A percentile compares a stretch with the other conserved stretches of the same genome.
Conservation (phyloP, 805 yeast species). For the Cyberlindnera japonica region DNA sequence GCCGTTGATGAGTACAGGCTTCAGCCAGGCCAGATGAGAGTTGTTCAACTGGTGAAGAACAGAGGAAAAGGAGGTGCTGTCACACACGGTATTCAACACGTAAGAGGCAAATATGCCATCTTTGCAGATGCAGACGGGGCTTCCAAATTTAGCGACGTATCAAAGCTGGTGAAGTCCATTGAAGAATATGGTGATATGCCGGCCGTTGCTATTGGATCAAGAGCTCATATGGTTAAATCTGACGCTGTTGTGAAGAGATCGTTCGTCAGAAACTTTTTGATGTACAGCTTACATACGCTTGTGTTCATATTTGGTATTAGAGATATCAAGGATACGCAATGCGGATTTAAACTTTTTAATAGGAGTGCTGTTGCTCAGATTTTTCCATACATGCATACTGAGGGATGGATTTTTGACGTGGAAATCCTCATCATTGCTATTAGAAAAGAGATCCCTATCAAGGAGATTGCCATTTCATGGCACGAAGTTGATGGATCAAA, state of each 20-base stretch:
- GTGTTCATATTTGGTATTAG: slow-evolving; percentile 88
- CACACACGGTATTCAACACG: slow-evolving; percentile 79
- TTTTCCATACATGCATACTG: slow-evolving; percentile 91
- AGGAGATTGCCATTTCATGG: slow-evolving; percentile 90
- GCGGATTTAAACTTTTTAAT: slow-evolving; percentile 94
- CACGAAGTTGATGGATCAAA: slow-evolving; percentile 96
- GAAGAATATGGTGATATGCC: slow-evolving; percentile 32
- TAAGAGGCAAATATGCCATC: slow-evolving; percentile 67
- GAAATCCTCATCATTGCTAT: slow-evolving; percentile 82
- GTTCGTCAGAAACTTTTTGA: slow-evolving; percentile 79
- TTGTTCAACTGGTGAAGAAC: slow-evolving; percentile 65
- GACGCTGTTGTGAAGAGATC: slow-evolving; percentile 97
- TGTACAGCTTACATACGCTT: slow-evolving; percentile 87
- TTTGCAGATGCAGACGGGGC: slow-evolving; percentile 99
- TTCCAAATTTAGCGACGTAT: slow-evolving; percentile 68
- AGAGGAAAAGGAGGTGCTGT: slow-evolving; percentile 98
- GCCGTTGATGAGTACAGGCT: slow-evolving; percentile 42
- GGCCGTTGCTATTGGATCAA: slow-evolving; percentile 81
- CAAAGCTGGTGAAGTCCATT: slow-evolving; percentile 45
- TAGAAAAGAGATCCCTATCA: slow-evolving; percentile 59
- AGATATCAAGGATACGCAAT: slow-evolving; percentile 87
- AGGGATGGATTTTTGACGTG: slow-evolving; percentile 98
- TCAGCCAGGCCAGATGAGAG: slow-evolving; percentile 60
- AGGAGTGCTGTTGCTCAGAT: slow-evolving; percentile 58
- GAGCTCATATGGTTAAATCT: slow-evolving; percentile 95